phyloP scores from a whole-genome alignment of 805 yeast species.

The Pichia thaimueangensis region DNA sequence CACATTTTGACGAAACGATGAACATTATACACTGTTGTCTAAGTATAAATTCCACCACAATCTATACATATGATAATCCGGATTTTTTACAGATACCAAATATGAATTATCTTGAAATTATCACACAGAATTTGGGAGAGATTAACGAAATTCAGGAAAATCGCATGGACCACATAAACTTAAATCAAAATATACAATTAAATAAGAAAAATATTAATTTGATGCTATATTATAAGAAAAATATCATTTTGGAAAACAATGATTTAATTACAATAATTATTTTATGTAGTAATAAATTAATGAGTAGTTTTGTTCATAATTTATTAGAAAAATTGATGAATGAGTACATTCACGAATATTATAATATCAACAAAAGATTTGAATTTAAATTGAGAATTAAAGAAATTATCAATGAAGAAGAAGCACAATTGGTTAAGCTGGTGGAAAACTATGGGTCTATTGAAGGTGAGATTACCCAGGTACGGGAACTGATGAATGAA shows the following conservation, averaged over 20 bases:
- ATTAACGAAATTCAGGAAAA: slow-evolving; percentile 42
- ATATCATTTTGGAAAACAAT: slow-evolving; percentile 33
- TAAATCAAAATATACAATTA: slow-evolving; percentile 19
- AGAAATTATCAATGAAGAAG: slow-evolving; percentile 51
- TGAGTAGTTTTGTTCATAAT: slow-evolving; percentile 40
- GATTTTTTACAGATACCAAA: slow-evolving; percentile 35
- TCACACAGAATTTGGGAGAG: slow-evolving; percentile 47
- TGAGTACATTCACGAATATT: slow-evolving; percentile 32
- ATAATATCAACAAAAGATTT: slow-evolving; percentile 18
- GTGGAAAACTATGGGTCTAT: slow-evolving; percentile 29
- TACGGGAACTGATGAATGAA: slow-evolving; percentile 62
- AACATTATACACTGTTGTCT: slow-evolving; percentile 25
- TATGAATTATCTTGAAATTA: slow-evolving; percentile 46
- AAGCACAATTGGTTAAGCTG: slow-evolving; percentile 37
- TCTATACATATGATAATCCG: slow-evolving; percentile 50
- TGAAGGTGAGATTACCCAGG: slow-evolving; percentile 55
- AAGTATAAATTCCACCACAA: slow-evolving; percentile 47
- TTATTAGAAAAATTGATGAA: slow-evolving; percentile 45
- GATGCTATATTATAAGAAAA: slow-evolving; percentile 44
- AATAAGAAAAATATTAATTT: slow-evolving; percentile 21
- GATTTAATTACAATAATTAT: slow-evolving; percentile 49
- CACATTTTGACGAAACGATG: slow-evolving; percentile 10
- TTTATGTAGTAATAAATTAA: slow-evolving; percentile 38
- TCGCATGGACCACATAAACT: slow-evolving; percentile 23
- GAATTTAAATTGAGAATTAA: slow-evolving; percentile 53